These are phyloP conservation scores for Pestalotiopsis sp. DNA, from an alignment of 2,329 filamentous ascomycete species.

Conservation along the genomic window DNA sequence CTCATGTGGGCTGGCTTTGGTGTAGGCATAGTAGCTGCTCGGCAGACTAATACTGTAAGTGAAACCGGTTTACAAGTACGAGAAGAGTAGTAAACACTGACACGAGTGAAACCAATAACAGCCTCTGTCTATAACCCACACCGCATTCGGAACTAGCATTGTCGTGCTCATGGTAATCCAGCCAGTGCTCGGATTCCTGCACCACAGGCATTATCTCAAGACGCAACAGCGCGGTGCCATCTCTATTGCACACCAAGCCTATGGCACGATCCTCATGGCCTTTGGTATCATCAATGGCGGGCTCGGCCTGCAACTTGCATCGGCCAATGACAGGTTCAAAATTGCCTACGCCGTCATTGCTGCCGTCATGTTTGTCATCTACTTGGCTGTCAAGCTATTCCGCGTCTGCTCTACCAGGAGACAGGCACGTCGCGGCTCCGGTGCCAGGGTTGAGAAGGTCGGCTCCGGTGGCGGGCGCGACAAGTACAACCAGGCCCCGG, in stretches of 20 bases:
- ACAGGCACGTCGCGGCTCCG: not conserved
- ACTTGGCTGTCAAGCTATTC: slow-evolving; percentile 36
- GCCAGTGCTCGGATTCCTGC: slow-evolving; percentile 56
- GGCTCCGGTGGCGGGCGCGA: not conserved
- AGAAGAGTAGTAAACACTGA: not conserved
- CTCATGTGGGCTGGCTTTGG: slow-evolving; percentile 59
- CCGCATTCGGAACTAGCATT: slow-evolving; percentile 56
- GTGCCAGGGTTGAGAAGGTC: not conserved
- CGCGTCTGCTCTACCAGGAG: not conserved
- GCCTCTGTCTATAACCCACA: slow-evolving; percentile 55
- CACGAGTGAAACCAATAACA: slow-evolving; percentile 29
- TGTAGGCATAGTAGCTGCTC: slow-evolving; percentile 51
- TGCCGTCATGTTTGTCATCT: slow-evolving; percentile 43
- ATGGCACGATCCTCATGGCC: slow-evolving; percentile 56
- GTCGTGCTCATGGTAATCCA: slow-evolving; percentile 56
- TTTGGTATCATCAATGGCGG: slow-evolving; percentile 65
- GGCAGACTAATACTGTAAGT: slow-evolving; percentile 27
- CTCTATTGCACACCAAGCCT: slow-evolving; percentile 63
- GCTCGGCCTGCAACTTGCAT: slow-evolving; percentile 54
- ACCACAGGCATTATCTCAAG: slow-evolving; percentile 55
- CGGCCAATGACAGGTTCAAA: slow-evolving; percentile 38
- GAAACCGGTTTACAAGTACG: not conserved
- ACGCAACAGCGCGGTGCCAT: slow-evolving; percentile 47
- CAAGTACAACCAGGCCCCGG: not conserved
- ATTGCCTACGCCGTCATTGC: slow-evolving; percentile 57